Percentiles rank a stretch among this genome's conserved stretches.
Evolutionary conservation across 2,329 filamentous ascomycete genomes (phyloP).

Genomic region (Lasiodiplodia theobromae): DNA sequence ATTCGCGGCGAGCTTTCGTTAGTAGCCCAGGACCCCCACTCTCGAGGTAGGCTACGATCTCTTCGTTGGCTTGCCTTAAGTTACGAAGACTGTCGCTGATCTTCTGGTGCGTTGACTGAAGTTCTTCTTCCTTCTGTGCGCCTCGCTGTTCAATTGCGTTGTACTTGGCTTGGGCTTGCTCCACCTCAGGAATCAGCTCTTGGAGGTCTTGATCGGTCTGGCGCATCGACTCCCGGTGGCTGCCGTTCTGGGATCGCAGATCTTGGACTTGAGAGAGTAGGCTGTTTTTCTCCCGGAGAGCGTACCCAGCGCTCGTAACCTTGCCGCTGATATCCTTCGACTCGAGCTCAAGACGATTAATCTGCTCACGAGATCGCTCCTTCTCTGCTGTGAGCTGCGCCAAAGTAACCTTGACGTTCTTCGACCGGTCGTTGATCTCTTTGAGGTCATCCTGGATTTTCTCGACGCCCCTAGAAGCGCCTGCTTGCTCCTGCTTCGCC

Average conservation of each 20-base stretch:
- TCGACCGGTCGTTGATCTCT: slow-evolving; percentile 70
- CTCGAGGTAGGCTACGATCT: slow-evolving; percentile 81
- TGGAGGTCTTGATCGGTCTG: slow-evolving; percentile 76
- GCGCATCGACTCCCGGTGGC: slow-evolving; percentile 74
- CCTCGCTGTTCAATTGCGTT: slow-evolving; percentile 79
- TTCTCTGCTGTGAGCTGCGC: slow-evolving; percentile 72
- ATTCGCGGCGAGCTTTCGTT: slow-evolving; percentile 71
- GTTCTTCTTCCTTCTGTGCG: slow-evolving; percentile 73
- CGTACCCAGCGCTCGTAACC: slow-evolving; percentile 72
- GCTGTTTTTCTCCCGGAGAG: slow-evolving; percentile 81
- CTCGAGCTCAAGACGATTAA: slow-evolving; percentile 77
- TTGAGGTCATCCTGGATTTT: slow-evolving; percentile 83
- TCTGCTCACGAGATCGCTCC: slow-evolving; percentile 72
- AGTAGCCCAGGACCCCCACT: slow-evolving; percentile 77
- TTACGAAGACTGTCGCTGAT: slow-evolving; percentile 79
- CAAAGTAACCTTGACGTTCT: slow-evolving; percentile 68
- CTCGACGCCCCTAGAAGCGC: slow-evolving; percentile 73
- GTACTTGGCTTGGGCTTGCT: slow-evolving; percentile 75
- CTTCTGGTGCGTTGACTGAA: slow-evolving; percentile 73
- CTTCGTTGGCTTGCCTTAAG: slow-evolving; percentile 75
- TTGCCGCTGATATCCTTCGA: slow-evolving; percentile 77
- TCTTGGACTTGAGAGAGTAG: slow-evolving; percentile 76
- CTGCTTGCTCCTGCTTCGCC: slow-evolving; percentile 75
- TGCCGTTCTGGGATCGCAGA: slow-evolving; percentile 70
- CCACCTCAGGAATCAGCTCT: slow-evolving; percentile 75